These are phyloP conservation scores for Xylariaceae sp. DNA, from an alignment of 2,329 filamentous ascomycete species.

Conservation along the genomic window DNA sequence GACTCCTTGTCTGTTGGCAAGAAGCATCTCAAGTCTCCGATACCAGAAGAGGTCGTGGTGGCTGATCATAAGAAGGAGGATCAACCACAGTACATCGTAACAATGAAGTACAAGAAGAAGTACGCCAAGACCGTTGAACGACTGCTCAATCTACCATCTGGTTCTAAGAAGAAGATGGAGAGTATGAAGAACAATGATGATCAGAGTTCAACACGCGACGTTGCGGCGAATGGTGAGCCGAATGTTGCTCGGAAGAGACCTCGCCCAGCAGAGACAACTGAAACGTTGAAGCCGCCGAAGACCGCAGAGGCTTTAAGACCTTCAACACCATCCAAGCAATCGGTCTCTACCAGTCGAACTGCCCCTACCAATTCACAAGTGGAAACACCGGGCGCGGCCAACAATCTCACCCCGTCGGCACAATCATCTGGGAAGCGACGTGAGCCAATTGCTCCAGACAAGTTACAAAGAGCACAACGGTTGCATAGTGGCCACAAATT, in stretches of 20 bases:
- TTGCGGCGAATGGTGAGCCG: constrained; percentile 40
- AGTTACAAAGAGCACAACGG: constrained; percentile 27
- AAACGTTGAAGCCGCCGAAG: constrained; percentile 40
- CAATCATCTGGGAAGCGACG: constrained; percentile 33
- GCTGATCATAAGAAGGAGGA: constrained; percentile 33
- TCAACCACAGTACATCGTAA: constrained; percentile 37
- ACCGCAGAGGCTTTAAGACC: constrained; percentile 41
- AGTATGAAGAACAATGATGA: constrained; percentile 34
- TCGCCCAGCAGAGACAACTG: constrained; percentile 34
- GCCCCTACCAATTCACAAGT: constrained; percentile 49
- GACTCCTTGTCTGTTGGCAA: constrained; percentile 34
- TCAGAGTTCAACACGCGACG: constrained; percentile 28
- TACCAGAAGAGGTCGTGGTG: constrained; percentile 32
- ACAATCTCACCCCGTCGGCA: constrained; percentile 38
- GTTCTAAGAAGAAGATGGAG: constrained; percentile 34
- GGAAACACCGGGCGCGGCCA: constrained; percentile 45
- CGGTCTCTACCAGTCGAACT: constrained; percentile 48
- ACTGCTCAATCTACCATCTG: constrained; percentile 40
- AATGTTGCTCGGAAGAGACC: constrained; percentile 47
- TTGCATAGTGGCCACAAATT: constrained; percentile 35
- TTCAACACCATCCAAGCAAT: constrained; percentile 47
- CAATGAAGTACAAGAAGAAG: constrained; percentile 45
- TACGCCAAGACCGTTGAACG: constrained; percentile 41
- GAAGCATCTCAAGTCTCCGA: constrained; percentile 32
- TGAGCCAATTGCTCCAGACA: constrained; percentile 30